Base-by-base conservation (phyloP, 805 yeast genomes). In the Lipomyces oligophaga region DNA sequence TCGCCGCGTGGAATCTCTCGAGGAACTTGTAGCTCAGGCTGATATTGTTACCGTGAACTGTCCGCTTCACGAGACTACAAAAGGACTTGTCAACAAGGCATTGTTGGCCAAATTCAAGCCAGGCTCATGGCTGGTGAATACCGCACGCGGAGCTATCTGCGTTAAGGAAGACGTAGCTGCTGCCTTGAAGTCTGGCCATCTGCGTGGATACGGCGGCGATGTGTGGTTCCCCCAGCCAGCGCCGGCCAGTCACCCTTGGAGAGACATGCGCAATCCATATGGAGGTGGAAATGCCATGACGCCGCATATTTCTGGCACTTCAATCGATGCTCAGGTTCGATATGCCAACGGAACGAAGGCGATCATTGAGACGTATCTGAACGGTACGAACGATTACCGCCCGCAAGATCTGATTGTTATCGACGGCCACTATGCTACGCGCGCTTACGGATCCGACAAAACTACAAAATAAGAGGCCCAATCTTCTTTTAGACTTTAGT, bases 161-260 rank as follows among this genome's bases (percentile, higher is more conserved):
- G 79, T 74, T 46, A 81, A 77, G 39, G 74, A 82, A 60, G 93
- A 80, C 58, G 83, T 84, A 54, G 88, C 86, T 0, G 88, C 73
- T 11, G 90, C 90, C 1, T 75, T 84, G 32, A 62, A 71, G 44
- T 67, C 78, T 31, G 93, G 93, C 40, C 81, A 80, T 58, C 63
- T 84, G 40, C 72, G 81, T 59, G 90, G 89, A 42, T 84, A 83
- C 63, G 93, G 89, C 60, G 93, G 90, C 58, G 93, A 84, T 66
- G 93, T 84, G 42, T 83, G 90, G 87, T 75, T 61, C 70, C 82
- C 81, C n/a, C 94, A 84, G 67, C 94, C 94, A 34, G 85, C 90
- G 22, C 87, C 88, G 54, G 68, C 70, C 44, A 74, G 74, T 64
- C 88, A 83, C 62, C 88, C 88, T 56, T 84, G 93, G 93, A 74